These are phyloP conservation scores for Lentinula raphanica DNA, from an alignment of 768 basidiomycete species.

Conservation along the genomic window DNA sequence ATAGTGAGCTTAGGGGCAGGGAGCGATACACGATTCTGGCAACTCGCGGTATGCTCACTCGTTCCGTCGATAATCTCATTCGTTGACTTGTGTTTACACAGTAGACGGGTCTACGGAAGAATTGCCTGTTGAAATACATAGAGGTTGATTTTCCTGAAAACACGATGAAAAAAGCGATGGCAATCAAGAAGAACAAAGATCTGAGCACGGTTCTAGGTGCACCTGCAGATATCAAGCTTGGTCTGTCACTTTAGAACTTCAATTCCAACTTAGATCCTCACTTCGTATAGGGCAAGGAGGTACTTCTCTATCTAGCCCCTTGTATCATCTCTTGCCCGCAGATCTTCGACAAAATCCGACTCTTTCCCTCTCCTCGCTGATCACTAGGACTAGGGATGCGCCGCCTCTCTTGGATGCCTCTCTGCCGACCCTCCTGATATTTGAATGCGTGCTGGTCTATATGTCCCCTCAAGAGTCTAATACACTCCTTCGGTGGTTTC, in stretches of 20 bases:
- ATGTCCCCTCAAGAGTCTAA: slow-evolving; percentile 59
- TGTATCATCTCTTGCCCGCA: slow-evolving; percentile 68
- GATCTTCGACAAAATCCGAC: slow-evolving; percentile 67
- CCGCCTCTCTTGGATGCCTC: slow-evolving; percentile 47
- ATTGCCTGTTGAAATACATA: slow-evolving; percentile 56
- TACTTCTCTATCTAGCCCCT: slow-evolving; percentile 44
- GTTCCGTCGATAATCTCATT: neutral
- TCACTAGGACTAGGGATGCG: slow-evolving; percentile 19
- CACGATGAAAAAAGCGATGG: slow-evolving; percentile 77
- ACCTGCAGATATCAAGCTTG: slow-evolving; percentile 34
- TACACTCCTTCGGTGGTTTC: slow-evolving; percentile 69
- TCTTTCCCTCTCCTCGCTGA: slow-evolving; percentile 37
- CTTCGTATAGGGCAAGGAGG: slow-evolving; percentile 52
- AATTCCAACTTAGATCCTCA: neutral
- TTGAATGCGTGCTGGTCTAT: slow-evolving; percentile 93
- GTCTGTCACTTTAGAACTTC: slow-evolving; percentile 25
- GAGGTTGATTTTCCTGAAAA: slow-evolving; percentile 91
- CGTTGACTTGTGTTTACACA: slow-evolving; percentile 8
- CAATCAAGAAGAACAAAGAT: slow-evolving; percentile 63
- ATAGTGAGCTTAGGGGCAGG: slow-evolving; percentile 94
- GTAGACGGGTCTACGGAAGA: slow-evolving; percentile 55
- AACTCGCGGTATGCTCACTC: slow-evolving; percentile 59
- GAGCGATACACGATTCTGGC: slow-evolving; percentile 94
- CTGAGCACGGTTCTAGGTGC: slow-evolving; percentile 48
- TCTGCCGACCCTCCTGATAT: slow-evolving; percentile 78